These are phyloP conservation scores for Raphanus raphanistrum DNA, from an alignment of 345 rosid genomes.

Conservation along the genomic window DNA sequence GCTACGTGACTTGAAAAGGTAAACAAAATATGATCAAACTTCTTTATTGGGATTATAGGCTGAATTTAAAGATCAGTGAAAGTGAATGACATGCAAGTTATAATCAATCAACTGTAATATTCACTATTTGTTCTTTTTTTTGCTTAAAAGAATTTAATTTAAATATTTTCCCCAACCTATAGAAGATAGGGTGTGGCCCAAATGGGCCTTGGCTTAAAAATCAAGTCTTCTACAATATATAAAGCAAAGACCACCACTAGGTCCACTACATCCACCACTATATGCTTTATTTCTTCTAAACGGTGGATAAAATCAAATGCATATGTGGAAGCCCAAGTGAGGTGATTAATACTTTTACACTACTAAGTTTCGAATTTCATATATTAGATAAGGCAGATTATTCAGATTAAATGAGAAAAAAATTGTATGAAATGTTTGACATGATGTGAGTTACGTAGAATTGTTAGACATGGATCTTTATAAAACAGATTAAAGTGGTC, in stretches of 20 bases:
- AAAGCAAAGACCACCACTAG: slow-evolving; percentile 3
- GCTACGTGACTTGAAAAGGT: background rate
- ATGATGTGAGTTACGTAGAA: too few species aligned
- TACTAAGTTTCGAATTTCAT: too few species aligned
- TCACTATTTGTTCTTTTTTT: background rate
- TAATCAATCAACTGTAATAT: background rate
- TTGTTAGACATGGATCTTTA: too few species aligned
- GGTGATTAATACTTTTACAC: too few species aligned
- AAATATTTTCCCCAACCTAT: background rate
- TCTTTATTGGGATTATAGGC: background rate
- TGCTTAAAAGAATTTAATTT: background rate
- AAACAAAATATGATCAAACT: background rate
- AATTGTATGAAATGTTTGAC: too few species aligned
- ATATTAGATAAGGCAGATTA: too few species aligned
- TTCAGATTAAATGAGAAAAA: too few species aligned
- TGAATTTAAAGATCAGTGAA: background rate
- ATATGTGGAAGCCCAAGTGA: too few species aligned
- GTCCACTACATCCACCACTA: background rate
- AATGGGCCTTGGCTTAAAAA: slow-evolving; percentile 19
- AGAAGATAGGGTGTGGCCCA: slow-evolving; percentile 12
- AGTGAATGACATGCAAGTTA: background rate
- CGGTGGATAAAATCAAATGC: too few species aligned
- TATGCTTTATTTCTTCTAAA: background rate
- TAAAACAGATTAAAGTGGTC: too few species aligned
- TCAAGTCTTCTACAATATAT: background rate